Conservation (phyloP, 2,329 filamentous ascomycete genomes). For the Fusarium drepaniforme region DNA sequence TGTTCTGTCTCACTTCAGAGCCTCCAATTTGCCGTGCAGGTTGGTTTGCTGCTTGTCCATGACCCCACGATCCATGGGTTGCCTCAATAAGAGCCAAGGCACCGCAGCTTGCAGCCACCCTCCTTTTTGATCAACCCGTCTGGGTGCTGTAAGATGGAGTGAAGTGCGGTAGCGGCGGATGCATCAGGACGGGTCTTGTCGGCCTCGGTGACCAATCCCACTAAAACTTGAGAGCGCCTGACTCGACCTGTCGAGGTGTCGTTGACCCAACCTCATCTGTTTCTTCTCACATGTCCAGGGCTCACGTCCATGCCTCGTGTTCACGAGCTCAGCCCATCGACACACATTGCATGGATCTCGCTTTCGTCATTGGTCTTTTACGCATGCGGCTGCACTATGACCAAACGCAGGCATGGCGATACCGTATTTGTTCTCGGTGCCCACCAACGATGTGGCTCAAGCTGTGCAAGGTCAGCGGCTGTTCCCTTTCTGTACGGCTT, state of each 20-base stretch:
- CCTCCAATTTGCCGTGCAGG: constrained; percentile 37
- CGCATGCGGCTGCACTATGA: constrained; percentile 25
- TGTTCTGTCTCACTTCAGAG: constrained; percentile 38
- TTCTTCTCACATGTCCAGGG: constrained; percentile 33
- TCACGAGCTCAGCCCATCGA: constrained; percentile 35
- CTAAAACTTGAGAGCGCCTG: constrained; percentile 40
- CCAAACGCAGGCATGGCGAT: constrained; percentile 6
- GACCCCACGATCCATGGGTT: constrained; percentile 9
- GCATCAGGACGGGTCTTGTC: constrained; percentile 40
- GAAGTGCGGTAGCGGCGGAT: constrained; percentile 31
- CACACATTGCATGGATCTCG: constrained; percentile 35
- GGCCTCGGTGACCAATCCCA: constrained; percentile 40
- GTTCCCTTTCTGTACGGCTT: constrained; percentile 20
- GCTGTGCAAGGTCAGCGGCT: constrained; percentile 30
- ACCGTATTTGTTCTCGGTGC: constrained; percentile 19
- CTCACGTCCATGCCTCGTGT: constrained; percentile 32
- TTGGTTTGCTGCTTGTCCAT: constrained; percentile 18
- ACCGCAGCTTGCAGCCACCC: constrained; percentile 17
- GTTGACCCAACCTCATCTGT: constrained; percentile 27
- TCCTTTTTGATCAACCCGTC: constrained; percentile 21
- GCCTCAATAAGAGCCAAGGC: not conserved
- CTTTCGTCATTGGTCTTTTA: constrained; percentile 35
- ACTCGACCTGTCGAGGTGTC: constrained; percentile 38
- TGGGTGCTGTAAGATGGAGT: constrained; percentile 27
- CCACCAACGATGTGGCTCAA: constrained; percentile 17